Evolutionary conservation across 805 yeast species (phyloP), one percentile per base, ranked within the genome.

Genomic region (Saccharomyces cerevisiae): DNA sequence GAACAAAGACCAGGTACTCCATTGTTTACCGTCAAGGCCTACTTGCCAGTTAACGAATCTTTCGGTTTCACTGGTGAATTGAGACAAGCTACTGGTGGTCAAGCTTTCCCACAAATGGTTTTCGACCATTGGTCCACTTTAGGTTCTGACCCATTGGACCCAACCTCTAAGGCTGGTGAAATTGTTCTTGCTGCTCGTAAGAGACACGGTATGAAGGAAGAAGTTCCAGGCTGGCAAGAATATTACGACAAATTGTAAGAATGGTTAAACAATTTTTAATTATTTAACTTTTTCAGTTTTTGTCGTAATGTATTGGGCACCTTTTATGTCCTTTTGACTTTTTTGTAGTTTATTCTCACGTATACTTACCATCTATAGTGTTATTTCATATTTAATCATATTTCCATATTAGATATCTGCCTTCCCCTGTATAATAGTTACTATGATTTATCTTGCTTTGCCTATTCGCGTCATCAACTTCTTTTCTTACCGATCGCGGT

Each of bases 1-100:
- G 97, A 91, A 82, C 99, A 92, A 83, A 91, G 97, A 82, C 98
- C 98, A 79, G 99, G 99, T 87, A 92, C 99, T 70, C 98, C 99
- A 80, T 84, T 94, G 83, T 94, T 94, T 85, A 90, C 96, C 72
- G 95, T 92, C 79, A 94, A 92, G 89, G 99, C 99, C 72, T 88
- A 90, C 96, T 84, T 92, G 81, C 99, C 99, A 77, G 97, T 92
- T 70, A 94, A 92, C 82, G 99, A 94, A 84, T 92, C 99, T 57
- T 92, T 94, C 87, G 99, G 99, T 87, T 92, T 92, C 96, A 87
- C 96, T 71, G 94, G 95, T 83, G 96, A 91, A 74, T 87, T 92
- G 75, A 89, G 99, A 85, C 97, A 92, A 82, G 97, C 98, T 75
- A 92, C 99, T 74, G 97, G 97, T 88, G 99, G 99, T 79, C 99